Conservation (phyloP, 805 yeast species). For the Starmerella geochares region DNA sequence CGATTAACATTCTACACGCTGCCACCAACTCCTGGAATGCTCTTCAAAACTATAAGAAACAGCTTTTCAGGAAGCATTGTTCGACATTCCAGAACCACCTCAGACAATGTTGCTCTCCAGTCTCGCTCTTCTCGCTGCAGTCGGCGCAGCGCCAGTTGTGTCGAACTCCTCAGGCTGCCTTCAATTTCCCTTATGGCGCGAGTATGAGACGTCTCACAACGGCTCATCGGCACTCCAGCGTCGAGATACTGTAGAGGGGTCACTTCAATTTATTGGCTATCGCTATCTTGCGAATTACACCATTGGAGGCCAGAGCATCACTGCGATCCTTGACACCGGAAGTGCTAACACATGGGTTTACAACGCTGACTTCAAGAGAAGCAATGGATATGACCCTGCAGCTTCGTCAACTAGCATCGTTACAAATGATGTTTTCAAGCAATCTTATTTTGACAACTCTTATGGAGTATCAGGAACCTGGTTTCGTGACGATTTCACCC, state of each 20-base stretch:
- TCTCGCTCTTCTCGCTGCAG: background rate
- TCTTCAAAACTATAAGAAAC: too few relatives aligned
- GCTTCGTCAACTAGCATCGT: constrained; percentile 21
- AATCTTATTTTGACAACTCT: constrained; percentile 12
- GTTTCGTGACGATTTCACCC: constrained; percentile 49
- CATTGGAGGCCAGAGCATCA: constrained; percentile 44
- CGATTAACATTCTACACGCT: background rate
- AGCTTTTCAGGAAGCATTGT: too few relatives aligned
- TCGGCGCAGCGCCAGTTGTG: background rate
- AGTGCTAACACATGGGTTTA: constrained; percentile 59
- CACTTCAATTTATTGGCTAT: background rate
- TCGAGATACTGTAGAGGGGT: background rate
- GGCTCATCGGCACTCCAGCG: background rate
- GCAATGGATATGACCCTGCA: constrained; percentile 25
- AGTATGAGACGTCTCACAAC: background rate
- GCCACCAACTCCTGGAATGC: background rate
- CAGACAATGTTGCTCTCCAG: background rate
- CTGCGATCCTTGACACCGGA: constrained; percentile 51
- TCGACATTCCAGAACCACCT: too few relatives aligned
- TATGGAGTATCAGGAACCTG: constrained; percentile 40
- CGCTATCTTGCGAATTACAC: background rate
- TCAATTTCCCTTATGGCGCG: background rate
- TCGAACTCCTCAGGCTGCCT: background rate
- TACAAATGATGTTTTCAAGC: background rate
- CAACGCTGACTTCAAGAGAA: constrained; percentile 21